These are phyloP conservation scores for Cordyceps tenuipes DNA, from an alignment of 2,329 filamentous ascomycete species.

Conservation along the genomic window DNA sequence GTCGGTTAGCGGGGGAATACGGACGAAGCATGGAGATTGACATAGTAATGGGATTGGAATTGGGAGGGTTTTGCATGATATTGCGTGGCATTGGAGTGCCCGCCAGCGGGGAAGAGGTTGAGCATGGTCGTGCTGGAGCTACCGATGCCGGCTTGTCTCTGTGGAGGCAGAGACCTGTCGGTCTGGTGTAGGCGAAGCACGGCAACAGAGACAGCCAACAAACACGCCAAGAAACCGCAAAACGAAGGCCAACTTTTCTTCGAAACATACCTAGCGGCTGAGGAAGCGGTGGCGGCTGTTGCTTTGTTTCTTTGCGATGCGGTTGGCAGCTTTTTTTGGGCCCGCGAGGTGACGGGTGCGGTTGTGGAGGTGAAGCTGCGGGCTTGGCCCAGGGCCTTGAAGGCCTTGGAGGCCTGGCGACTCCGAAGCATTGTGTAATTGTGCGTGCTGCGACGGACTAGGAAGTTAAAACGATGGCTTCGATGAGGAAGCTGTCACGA, in stretches of 20 bases:
- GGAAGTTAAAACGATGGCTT: no score
- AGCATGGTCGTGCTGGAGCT: no score
- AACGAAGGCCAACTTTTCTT: background rate
- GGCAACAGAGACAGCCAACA: background rate
- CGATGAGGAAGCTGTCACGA: background rate
- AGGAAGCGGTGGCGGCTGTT: constrained; percentile 32
- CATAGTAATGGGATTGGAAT: background rate
- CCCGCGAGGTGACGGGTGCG: constrained; percentile 26
- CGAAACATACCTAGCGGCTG: constrained; percentile 43
- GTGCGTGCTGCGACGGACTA: background rate
- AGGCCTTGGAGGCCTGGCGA: constrained; percentile 38
- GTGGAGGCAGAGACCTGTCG: background rate
- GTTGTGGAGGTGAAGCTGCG: constrained; percentile 34
- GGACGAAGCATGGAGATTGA: background rate
- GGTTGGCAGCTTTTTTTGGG: constrained; percentile 30
- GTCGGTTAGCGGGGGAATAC: background rate
- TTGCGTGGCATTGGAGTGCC: background rate
- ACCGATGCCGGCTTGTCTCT: constrained; percentile 12
- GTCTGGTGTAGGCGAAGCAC: background rate
- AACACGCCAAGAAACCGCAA: background rate
- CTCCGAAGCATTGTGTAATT: constrained; percentile 40
- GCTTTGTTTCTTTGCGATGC: constrained; percentile 39
- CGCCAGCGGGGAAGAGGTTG: background rate
- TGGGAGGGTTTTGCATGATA: background rate
- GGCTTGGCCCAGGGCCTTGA: constrained; percentile 34